phyloP scores from a whole-genome alignment of 176 grass and related monocot genomes.

The Oryza longistaminata region DNA sequence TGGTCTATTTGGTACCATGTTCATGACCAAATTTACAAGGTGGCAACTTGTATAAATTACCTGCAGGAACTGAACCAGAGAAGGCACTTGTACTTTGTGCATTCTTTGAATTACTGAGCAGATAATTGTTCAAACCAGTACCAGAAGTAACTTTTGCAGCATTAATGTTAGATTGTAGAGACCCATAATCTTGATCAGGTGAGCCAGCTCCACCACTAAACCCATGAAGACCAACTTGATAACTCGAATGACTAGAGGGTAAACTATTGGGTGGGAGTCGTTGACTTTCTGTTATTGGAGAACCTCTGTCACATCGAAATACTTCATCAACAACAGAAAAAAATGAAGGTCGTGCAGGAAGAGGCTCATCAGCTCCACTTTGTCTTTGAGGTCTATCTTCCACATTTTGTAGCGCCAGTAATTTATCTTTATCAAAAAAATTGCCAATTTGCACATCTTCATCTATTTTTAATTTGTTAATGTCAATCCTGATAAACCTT shows the following conservation, averaged over 20 bases:
- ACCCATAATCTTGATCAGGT: slow-evolving; percentile 38
- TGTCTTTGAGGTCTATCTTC: slow-evolving; percentile 43
- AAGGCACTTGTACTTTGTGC: slow-evolving; percentile 38
- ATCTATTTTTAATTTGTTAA: slow-evolving; percentile 63
- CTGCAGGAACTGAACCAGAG: slow-evolving; percentile 40
- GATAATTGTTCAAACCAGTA: slow-evolving; percentile 37
- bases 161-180: slow-evolving; percentile 42
- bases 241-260: slow-evolving; percentile 38
- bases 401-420: slow-evolving; percentile 40
- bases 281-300: slow-evolving; percentile 40
- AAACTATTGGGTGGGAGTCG: slow-evolving; percentile 40
- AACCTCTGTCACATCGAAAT: slow-evolving; percentile 42
- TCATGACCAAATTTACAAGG: too few relatives aligned
- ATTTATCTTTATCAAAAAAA: slow-evolving; percentile 55
- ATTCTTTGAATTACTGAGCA: slow-evolving; percentile 35
- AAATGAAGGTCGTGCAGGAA: slow-evolving; percentile 55
- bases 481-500: slow-evolving; percentile 67
- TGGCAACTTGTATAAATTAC: slow-evolving; percentile 38
- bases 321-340: slow-evolving; percentile 76
- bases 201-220: slow-evolving; percentile 15
- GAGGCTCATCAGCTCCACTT: slow-evolving; percentile 36
- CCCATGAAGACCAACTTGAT: slow-evolving; percentile 43
- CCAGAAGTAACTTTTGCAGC: slow-evolving; percentile 26
- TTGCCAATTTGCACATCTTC: slow-evolving; percentile 59
- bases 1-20: slow-evolving; percentile 17